These are phyloP conservation scores for Geoglossum glabrum DNA, from an alignment of 495 filamentous ascomycete species.

Conservation along the genomic window DNA sequence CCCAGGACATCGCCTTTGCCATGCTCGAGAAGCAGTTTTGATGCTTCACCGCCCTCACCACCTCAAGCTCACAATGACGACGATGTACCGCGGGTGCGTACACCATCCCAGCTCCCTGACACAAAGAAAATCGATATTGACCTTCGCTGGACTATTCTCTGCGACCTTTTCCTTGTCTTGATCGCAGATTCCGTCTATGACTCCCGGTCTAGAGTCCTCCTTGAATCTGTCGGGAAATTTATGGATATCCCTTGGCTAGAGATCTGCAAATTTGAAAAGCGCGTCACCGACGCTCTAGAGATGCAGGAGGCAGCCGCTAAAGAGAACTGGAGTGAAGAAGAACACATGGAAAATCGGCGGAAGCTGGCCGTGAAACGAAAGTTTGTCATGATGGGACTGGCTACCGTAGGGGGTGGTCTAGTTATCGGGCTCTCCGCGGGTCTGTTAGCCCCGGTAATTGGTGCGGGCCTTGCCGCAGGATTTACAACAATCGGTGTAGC, in stretches of 20 bases:
- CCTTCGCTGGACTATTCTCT: slow-evolving; percentile 91
- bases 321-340: slow-evolving; percentile 93
- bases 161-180: slow-evolving; percentile 84
- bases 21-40: not conserved
- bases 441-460: slow-evolving; percentile 81
- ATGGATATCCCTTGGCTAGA: slow-evolving; percentile 78
- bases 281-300: slow-evolving; percentile 87
- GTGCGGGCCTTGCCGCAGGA: slow-evolving; percentile 80
- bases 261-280: slow-evolving; percentile 92
- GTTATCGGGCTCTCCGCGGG: slow-evolving; percentile 94
- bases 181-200: slow-evolving; percentile 94
- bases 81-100: slow-evolving; percentile 53
- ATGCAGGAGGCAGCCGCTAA: slow-evolving; percentile 87
- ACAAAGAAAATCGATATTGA: slow-evolving; percentile 85
- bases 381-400: slow-evolving; percentile 89
- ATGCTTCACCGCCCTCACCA: slow-evolving; percentile 21
- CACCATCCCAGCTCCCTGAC: slow-evolving; percentile 58
- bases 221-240: slow-evolving; percentile 63
- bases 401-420: slow-evolving; percentile 84
- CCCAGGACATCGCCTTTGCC: not conserved
- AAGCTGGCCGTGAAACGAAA: slow-evolving; percentile 62
- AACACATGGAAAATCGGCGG: slow-evolving; percentile 74
- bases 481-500: slow-evolving; percentile 88
- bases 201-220: slow-evolving; percentile 61
- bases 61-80: slow-evolving; percentile 52